These are phyloP conservation scores for Aspergillus sp. DNA, from an alignment of 2,329 filamentous ascomycete species.

Conservation along the genomic window DNA sequence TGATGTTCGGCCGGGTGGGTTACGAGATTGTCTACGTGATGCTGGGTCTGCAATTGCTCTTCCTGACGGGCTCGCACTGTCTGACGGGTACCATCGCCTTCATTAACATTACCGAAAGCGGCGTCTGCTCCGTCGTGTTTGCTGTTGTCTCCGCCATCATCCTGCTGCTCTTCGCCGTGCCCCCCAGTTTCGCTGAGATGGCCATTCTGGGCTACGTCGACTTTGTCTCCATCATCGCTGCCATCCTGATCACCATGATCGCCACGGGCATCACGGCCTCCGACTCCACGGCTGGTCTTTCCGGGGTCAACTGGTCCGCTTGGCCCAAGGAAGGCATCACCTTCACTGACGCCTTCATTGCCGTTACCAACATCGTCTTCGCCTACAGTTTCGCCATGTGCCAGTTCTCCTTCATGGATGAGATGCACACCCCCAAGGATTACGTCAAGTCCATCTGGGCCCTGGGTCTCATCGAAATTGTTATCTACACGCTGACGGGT, in stretches of 20 bases:
- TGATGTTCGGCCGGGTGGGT: constrained; percentile 46
- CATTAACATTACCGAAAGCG: constrained; percentile 43
- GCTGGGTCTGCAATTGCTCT: constrained; percentile 46
- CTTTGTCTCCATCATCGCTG: constrained; percentile 37
- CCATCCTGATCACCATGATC: constrained; percentile 41
- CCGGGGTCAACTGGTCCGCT: constrained; percentile 31
- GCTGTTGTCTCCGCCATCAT: constrained; percentile 45
- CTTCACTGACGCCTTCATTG: constrained; percentile 38
- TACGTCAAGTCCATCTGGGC: constrained; percentile 29
- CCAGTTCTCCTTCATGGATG: constrained; percentile 31
- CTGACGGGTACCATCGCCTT: constrained; percentile 51
- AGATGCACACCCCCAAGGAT: constrained; percentile 29
- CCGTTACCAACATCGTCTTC: constrained; percentile 40
- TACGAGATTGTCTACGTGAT: constrained; percentile 47
- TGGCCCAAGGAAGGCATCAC: constrained; percentile 32
- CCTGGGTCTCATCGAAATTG: constrained; percentile 23
- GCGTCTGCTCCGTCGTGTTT: constrained; percentile 46
- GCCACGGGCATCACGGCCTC: constrained; percentile 33
- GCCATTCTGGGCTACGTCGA: constrained; percentile 42
- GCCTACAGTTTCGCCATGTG: constrained; percentile 47
- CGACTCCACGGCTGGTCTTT: constrained; percentile 27
- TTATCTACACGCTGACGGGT: constrained; percentile 29
- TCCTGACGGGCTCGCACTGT: constrained; percentile 48
- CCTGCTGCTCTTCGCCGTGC: constrained; percentile 35
- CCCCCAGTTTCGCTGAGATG: constrained; percentile 40